Base-by-base conservation (phyloP, 148 eudicot genomes). In the Diospyros lotus region DNA sequence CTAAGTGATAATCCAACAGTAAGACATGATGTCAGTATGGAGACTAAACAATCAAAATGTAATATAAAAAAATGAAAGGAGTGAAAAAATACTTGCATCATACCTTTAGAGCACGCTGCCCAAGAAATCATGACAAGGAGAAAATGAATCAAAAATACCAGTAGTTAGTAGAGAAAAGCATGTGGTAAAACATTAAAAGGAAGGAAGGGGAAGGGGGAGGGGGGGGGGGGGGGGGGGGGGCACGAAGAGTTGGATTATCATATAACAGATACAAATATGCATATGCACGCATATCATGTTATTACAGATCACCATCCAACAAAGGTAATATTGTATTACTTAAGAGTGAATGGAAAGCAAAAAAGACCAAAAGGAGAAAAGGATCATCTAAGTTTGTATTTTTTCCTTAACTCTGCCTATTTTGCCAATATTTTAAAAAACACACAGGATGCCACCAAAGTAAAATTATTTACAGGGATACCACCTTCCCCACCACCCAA, bases 31-130 rank as follows among this genome's bases (percentile, higher is more conserved):
- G 54, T 48, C 15, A 46, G 55, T 62, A 40, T 42, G 2, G 53
- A 64, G 42, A 66, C 15, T 6, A 2, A 63, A 67, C 17, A 69
- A 46, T 38, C 56, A 53, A 66, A 61, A 58, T 64, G 41, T 7
- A 9, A 41, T 41, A 60, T 28, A 38, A 60, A 13, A 48, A 39
- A 18, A 39, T 13, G 50, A 2, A 17, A 61, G 28, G 43, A 6
- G 14, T 58, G 63, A 44, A 15, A 28, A 28, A n/a, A 15, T 28
- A 65, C 63, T 56, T 17, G 62, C 44, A 56, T 39, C 84, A 73
- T 81, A 94, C 98, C 99, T 92, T 92, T 78, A 95, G 60, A 67
- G 99, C 89, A 71, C 96, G 93, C 99, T 95, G 92, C 68, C 82
- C 81, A 73, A 80, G 38, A 69, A 58, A 76, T 70, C 80, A 81